Percentiles rank a stretch among this genome's conserved stretches.
phyloP scores from a whole-genome alignment of 805 yeast genomes.

The Spathaspora boniae region DNA sequence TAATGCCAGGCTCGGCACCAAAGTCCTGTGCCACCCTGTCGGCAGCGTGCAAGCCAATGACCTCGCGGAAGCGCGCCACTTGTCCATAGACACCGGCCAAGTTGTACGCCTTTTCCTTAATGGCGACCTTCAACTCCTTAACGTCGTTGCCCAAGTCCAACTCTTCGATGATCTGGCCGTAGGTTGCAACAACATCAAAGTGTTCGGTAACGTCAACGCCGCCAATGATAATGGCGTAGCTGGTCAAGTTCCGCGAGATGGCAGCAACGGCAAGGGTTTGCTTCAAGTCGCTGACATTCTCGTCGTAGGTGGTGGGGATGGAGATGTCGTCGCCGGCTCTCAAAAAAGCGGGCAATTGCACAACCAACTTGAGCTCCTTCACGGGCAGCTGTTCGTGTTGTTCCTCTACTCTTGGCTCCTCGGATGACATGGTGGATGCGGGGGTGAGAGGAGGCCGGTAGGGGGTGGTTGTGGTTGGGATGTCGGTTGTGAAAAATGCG shows the following conservation, averaged over 20 bases:
- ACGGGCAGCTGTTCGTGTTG: slow-evolving; percentile 3
- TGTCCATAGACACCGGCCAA: slow-evolving; percentile 61
- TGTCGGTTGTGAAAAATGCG: background rate
- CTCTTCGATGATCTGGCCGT: slow-evolving; percentile 19
- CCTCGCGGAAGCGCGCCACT: slow-evolving; percentile 58
- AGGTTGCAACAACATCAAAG: slow-evolving; percentile 26
- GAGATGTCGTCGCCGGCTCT: slow-evolving; percentile 13
- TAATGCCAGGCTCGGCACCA: slow-evolving; percentile 46
- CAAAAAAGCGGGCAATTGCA: slow-evolving; percentile 12
- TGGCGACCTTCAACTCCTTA: slow-evolving; percentile 34
- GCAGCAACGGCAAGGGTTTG: slow-evolving; percentile 58
- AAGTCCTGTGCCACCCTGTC: slow-evolving; percentile 43
- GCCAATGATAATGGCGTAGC: slow-evolving; percentile 45
- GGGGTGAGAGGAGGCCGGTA: too few relatives aligned
- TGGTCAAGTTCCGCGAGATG: slow-evolving; percentile 56
- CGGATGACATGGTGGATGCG: slow-evolving; percentile 11
- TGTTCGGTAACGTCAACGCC: slow-evolving; percentile 28
- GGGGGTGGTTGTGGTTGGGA: too few relatives aligned
- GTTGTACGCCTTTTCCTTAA: slow-evolving; percentile 57
- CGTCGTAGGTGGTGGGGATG: slow-evolving; percentile 35
- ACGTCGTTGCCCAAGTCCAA: slow-evolving; percentile 17
- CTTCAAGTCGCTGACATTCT: slow-evolving; percentile 53
- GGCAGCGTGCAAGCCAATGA: slow-evolving; percentile 47
- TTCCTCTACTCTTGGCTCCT: slow-evolving; percentile 3
- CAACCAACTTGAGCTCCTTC: slow-evolving; percentile 10